Evolutionary conservation across 176 grass and related monocot species (phyloP).

Genomic region (Hordeum vulgare): DNA sequence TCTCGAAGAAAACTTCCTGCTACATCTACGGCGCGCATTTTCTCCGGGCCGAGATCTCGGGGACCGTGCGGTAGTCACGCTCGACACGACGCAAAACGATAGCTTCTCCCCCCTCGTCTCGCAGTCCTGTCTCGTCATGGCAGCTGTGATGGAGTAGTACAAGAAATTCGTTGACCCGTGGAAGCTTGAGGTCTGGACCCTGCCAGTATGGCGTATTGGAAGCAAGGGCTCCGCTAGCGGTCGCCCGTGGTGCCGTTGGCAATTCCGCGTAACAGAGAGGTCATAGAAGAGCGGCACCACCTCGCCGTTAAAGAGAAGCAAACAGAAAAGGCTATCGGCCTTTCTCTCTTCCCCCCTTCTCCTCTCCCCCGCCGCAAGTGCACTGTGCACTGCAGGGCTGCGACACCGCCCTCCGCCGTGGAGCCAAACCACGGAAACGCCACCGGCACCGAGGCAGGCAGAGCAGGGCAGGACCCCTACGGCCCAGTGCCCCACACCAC

Average conservation of each 20-base stretch:
- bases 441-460: not conserved
- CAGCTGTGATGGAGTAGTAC: not conserved
- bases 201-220: fast-evolving
- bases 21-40: not conserved
- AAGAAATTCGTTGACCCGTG: not conserved
- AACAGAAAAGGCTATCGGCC: not conserved
- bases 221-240: not conserved
- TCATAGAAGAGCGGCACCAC: not conserved
- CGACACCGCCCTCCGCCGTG: not conserved
- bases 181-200: not conserved
- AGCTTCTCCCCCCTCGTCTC: conserved; percentile 1
- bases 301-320: not conserved
- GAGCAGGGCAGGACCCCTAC: not conserved
- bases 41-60: not conserved
- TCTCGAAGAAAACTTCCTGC: conserved; percentile 32
- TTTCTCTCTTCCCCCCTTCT: not conserved
- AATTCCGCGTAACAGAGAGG: not conserved
- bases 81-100: not conserved
- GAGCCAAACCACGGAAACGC: not conserved
- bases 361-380: no score
- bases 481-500: not conserved
- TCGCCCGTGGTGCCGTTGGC: not conserved
- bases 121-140: not conserved
- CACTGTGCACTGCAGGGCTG: not conserved
- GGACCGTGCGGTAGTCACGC: not conserved